Evolutionary conservation across 2,329 filamentous ascomycete genomes (phyloP).

Genomic region (Cercospora brassicicola): DNA sequence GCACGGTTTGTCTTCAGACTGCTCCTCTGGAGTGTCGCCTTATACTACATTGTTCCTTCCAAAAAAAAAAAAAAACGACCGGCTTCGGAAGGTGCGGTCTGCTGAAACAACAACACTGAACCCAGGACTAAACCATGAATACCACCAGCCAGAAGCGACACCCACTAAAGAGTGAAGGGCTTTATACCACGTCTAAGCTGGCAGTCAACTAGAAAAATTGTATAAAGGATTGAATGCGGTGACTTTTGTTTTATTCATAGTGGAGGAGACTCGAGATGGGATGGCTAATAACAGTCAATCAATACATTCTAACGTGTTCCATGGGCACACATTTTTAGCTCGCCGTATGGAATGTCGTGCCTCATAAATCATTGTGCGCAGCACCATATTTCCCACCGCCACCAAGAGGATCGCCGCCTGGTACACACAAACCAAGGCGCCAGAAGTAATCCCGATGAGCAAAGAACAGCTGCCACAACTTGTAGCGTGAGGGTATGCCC

Average conservation of each 20-base stretch:
- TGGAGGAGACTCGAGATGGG: neutral
- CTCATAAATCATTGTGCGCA: conserved; percentile 33
- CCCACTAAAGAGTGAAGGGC: no score
- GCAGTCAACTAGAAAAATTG: neutral
- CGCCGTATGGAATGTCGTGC: neutral
- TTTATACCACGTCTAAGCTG: no score
- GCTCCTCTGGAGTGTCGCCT: no score
- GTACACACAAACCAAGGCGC: conserved; percentile 84
- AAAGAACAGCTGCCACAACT: conserved; percentile 90
- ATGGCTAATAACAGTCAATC: neutral
- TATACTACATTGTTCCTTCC: no score
- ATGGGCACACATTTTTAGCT: no score
- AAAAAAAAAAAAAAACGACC: no score
- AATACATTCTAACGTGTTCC: neutral
- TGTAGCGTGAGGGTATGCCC: conserved; percentile 58
- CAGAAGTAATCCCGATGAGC: conserved; percentile 97
- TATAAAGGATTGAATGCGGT: neutral
- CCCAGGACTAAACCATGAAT: no score
- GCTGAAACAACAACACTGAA: no score
- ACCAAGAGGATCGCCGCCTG: conserved; percentile 45
- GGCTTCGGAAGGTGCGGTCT: no score
- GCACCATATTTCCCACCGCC: conserved; percentile 30
- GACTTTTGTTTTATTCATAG: neutral
- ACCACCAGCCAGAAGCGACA: no score
- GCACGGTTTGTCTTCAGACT: no score